A percentile compares a stretch with the other conserved stretches of the same genome.
Evolutionary conservation across 139 green algal genomes (phyloP).

Genomic region (Micractinium sp.): DNA sequence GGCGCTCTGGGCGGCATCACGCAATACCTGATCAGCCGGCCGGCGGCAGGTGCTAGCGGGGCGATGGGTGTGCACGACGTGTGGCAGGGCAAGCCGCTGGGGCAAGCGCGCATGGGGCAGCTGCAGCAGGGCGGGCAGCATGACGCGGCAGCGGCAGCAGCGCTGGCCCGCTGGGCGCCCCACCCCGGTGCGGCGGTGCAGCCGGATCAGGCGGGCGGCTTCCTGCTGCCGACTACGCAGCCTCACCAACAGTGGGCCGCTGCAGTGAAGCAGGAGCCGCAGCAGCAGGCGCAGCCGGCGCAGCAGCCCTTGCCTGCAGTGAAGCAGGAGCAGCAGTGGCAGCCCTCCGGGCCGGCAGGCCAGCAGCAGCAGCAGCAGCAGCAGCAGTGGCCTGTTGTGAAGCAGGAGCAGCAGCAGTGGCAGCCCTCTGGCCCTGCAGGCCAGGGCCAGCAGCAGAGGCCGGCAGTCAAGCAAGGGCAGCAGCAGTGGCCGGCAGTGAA

Average conservation of each 20-base stretch:
- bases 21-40: not conserved
- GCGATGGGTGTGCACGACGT: conserved; percentile 4
- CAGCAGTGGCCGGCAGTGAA: not conserved
- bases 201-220: not conserved
- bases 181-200: not conserved
- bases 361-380: conserved; percentile 21
- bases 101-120: not conserved
- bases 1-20: not conserved
- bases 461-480: not conserved
- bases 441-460: not conserved
- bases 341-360: not conserved
- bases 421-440: not conserved
- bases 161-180: no score
- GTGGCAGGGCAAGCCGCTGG: conserved; percentile 35
- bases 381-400: not conserved
- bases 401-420: conserved; percentile 11
- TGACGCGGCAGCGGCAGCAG: no score
- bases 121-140: not conserved
- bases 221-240: not conserved
- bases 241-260: not conserved
- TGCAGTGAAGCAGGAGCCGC: not conserved
- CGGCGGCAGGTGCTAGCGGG: not conserved
- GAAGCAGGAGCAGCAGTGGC: not conserved
- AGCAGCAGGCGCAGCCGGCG: not conserved
- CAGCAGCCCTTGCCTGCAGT: not conserved